Evolutionary conservation across 306 rosid genomes (phyloP).

Genomic region (apple (Malus domestica)): ASM211411v1 NC_041802.1:28822001-28822500

Average conservation of each 20-base stretch:
- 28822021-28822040: background rate
- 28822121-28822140: background rate
- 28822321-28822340: background rate
- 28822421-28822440: no score
- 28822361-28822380: no score
- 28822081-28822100: background rate
- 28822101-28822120: background rate
- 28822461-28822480: no score
- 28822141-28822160: background rate
- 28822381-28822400: no score
- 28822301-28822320: background rate
- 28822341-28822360: background rate
- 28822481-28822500: rapidly evolving
- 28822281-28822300: slow-evolving; percentile 3
- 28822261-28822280: background rate
- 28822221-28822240: slow-evolving; percentile 16
- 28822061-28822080: background rate
- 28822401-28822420: no score
- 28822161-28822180: slow-evolving; percentile 6
- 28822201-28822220: slow-evolving; percentile 1
- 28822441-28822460: rapidly evolving
- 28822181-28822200: slow-evolving; percentile 4
- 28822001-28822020: background rate
- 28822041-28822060: background rate
- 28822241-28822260: background rate